Evolutionary conservation across 2,329 filamentous ascomycete genomes (phyloP).

Genomic region (Didymella arachidicola): DNA sequence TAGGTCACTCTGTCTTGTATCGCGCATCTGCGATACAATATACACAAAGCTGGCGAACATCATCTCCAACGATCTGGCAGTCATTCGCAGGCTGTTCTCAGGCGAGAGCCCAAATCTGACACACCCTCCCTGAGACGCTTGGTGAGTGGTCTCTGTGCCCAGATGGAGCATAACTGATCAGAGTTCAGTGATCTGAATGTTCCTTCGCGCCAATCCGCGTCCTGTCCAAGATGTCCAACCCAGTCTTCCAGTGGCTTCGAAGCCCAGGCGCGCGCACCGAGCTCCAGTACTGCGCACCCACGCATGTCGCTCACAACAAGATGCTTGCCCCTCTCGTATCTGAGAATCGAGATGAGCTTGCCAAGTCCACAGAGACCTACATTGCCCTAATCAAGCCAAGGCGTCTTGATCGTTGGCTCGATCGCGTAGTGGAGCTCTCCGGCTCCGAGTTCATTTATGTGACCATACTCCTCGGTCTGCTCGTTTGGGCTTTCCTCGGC

Average conservation of each 20-base stretch:
- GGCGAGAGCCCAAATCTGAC: background rate
- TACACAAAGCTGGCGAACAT: conserved; percentile 3
- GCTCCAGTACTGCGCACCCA: conserved; percentile 1
- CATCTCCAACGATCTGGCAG: background rate
- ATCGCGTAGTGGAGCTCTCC: conserved; percentile 10
- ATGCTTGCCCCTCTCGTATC: background rate
- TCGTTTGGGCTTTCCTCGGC: conserved; percentile 14
- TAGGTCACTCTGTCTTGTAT: background rate
- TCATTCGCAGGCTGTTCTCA: background rate
- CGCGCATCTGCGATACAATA: background rate
- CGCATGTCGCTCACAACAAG: background rate
- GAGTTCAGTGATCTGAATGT: background rate
- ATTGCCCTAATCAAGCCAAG: background rate
- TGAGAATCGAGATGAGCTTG: background rate
- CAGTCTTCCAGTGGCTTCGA: background rate
- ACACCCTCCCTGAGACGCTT: conserved; percentile 5
- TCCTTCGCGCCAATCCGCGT: too few species aligned
- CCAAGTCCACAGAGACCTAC: background rate
- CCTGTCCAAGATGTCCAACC: background rate
- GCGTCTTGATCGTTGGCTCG: conserved; percentile 10
- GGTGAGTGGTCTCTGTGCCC: background rate
- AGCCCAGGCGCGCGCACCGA: conserved; percentile 2
- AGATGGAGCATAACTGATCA: background rate
- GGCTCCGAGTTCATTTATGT: conserved; percentile 12
- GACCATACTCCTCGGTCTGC: conserved; percentile 1